Base-by-base conservation (phyloP, 1,284 basidiomycete species). In the Ustilago lituana region DNA sequence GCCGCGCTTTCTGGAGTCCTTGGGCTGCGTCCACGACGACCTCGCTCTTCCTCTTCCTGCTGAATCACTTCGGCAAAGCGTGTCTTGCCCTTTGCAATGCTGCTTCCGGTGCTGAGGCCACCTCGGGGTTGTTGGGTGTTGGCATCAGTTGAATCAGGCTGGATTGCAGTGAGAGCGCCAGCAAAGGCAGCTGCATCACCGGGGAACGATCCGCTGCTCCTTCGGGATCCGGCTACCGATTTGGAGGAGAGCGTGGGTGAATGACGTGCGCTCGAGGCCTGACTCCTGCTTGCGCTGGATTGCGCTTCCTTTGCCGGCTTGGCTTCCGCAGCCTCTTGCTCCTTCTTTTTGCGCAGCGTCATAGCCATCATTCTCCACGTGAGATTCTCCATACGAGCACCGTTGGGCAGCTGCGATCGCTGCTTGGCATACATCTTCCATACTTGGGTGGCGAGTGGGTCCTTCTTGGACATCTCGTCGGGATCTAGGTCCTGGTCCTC, bases 311-410 rank as follows among this genome's bases (percentile, higher is more conserved):
- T 40, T 2, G 61, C 67, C 32, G 37, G 20, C 43, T 57, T 60
- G 40, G 67, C 67, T 24, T 78, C 74, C 17, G 73, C 72, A 9
- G 69, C 53, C 44, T 80, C 78, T 31, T 74, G 71, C 27, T 76
- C 74, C 33, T 77, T 90, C 84, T 91, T 90, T 85, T 92, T 94
- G 85, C 91, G 90, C 64, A 97, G 84, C 9, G 90, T 91, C 78
- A 98, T 85, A 38, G 94, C 91, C 94, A 97, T 97, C 92, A 98
- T 92, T 64, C 96, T 85, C 95, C 95, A 97, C 0, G 94, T 96
- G 49, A 97, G 83, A 80, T 96, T 97, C 85, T 98, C 95, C 93
- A 98, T 94, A 70, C 94, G 85, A 81, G 94, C 92, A 0, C 91
- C 92, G 81, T 96, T 92, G 33, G 94, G 93, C 40, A 96, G 84